A percentile compares a stretch with the other conserved stretches of the same genome.
Evolutionary conservation across 345 rosid genomes (phyloP).

Genomic region (Camelina hispida): DNA sequence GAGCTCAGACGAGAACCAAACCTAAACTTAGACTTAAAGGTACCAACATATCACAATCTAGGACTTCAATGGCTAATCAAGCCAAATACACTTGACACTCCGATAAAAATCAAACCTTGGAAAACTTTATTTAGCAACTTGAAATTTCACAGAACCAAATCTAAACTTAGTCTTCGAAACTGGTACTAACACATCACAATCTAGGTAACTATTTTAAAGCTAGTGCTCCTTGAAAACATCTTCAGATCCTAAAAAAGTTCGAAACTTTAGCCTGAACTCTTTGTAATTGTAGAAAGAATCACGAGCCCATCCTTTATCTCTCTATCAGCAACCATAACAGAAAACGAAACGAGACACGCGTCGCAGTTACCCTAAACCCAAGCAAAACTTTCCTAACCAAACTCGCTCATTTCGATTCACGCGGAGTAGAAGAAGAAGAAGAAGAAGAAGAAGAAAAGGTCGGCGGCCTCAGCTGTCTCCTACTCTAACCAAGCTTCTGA

Average conservation of each 20-base stretch:
- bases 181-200: not conserved
- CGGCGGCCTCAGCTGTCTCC: constrained; percentile 48
- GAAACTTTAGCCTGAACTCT: constrained; percentile 70
- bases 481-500: constrained; percentile 40
- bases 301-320: not conserved
- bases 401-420: constrained; percentile 54
- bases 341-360: constrained; percentile 74
- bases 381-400: constrained; percentile 52
- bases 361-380: constrained; percentile 66
- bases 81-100: too few relatives aligned
- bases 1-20: not conserved
- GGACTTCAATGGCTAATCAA: too few relatives aligned
- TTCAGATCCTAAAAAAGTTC: not conserved
- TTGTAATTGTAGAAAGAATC: constrained; percentile 84
- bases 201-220: not conserved
- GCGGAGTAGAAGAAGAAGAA: constrained; percentile 38
- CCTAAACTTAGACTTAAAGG: not conserved
- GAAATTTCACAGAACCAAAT: too few relatives aligned
- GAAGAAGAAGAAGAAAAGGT: constrained; percentile 17
- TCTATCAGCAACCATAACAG: constrained; percentile 80
- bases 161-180: too few relatives aligned
- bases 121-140: not conserved
- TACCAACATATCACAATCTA: not conserved
- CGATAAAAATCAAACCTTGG: not conserved
- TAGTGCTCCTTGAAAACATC: not conserved